Evolutionary conservation across 2,329 filamentous ascomycete genomes (phyloP).

Genomic region (Aureobasidium sp.): DNA sequence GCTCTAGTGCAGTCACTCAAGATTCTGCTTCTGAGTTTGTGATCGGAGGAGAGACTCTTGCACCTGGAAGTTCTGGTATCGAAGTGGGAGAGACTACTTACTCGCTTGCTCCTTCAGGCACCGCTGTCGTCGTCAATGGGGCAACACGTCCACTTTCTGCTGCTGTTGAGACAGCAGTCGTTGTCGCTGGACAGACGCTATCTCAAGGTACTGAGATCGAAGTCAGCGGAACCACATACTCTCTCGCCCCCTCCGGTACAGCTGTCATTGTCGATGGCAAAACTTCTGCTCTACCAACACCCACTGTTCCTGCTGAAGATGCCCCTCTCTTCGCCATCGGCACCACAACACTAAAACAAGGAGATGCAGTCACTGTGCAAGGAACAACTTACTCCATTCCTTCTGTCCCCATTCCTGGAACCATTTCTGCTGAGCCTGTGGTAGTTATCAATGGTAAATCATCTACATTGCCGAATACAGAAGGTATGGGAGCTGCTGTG

Average conservation of each 20-base stretch:
- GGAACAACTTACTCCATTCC: not conserved
- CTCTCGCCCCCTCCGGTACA: not conserved
- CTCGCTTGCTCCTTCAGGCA: slow-evolving; percentile 23
- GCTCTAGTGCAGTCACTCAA: not conserved
- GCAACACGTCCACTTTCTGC: not conserved
- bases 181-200: not conserved
- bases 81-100: slow-evolving; percentile 12
- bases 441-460: not conserved
- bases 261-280: not conserved
- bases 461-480: not conserved
- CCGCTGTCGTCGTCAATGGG: not conserved
- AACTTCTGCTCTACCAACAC: not conserved
- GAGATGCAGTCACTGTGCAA: not conserved
- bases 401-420: not conserved
- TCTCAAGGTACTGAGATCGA: not conserved
- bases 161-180: not conserved
- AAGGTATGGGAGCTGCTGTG: not conserved
- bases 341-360: not conserved
- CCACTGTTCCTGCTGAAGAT: not conserved
- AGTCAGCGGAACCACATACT: not conserved
- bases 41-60: not conserved
- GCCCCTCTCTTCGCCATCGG: not conserved
- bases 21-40: not conserved
- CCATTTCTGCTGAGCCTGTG: not conserved
- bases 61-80: slow-evolving; percentile 7